Evolutionary conservation across 2,329 filamentous ascomycete species (phyloP).

Genomic region (Cladophialophora immunda): DNA sequence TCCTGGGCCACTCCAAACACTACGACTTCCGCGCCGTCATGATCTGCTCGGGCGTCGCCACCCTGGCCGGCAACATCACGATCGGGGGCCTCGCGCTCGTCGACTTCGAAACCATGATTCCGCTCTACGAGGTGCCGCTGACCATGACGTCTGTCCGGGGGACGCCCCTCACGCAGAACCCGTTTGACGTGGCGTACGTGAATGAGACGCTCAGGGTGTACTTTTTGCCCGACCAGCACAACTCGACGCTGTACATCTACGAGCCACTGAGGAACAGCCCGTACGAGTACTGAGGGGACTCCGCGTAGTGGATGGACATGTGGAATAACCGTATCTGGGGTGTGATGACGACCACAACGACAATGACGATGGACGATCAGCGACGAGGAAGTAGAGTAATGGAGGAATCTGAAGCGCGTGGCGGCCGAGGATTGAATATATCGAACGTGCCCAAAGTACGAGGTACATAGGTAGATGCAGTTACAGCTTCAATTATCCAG

Average conservation of each 20-base stretch:
- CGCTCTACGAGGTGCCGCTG: constrained; percentile 58
- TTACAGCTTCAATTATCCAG: not conserved
- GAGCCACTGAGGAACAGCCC: constrained; percentile 47
- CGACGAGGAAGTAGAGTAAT: not conserved
- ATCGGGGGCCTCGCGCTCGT: constrained; percentile 60
- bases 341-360: not conserved
- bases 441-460: not conserved
- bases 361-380: not conserved
- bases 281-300: constrained; percentile 24
- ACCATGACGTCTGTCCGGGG: constrained; percentile 52
- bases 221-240: constrained; percentile 58
- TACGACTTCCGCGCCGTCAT: constrained; percentile 54
- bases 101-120: constrained; percentile 55
- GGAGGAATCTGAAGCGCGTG: too few relatives aligned
- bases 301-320: not conserved
- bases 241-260: constrained; percentile 58
- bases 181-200: constrained; percentile 57
- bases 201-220: constrained; percentile 53
- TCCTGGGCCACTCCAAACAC: constrained; percentile 52
- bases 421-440: not conserved
- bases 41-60: constrained; percentile 59
- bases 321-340: not conserved
- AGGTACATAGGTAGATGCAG: not conserved
- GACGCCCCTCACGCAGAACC: constrained; percentile 58
- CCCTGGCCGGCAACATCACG: constrained; percentile 42